Evolutionary conservation across 139 green algal species (phyloP).

Genomic region (Tetradesmus lagerheimii): DNA sequence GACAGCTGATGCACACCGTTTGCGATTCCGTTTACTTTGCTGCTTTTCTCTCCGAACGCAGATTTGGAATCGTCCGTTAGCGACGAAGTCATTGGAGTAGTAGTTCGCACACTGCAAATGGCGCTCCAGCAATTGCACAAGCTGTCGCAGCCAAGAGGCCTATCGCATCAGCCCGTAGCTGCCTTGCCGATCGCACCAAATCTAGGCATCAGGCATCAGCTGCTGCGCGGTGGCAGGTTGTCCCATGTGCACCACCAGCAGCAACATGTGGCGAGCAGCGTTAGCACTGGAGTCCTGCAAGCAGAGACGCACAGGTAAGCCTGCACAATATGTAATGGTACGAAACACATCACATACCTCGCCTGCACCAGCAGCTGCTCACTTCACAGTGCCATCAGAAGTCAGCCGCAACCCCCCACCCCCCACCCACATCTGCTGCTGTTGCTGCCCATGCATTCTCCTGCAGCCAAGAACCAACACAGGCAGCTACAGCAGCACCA

Average conservation of each 20-base stretch:
- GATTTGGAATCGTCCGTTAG: too few species aligned
- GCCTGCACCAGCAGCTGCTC: neutral
- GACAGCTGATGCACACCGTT: too few species aligned
- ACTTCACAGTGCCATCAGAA: neutral
- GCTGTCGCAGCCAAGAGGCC: neutral
- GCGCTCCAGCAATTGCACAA: neutral
- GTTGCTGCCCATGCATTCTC: neutral
- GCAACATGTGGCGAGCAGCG: neutral
- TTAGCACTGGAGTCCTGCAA: neutral
- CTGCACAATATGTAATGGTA: neutral
- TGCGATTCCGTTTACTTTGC: too few species aligned
- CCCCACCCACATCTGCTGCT: neutral
- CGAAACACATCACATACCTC: neutral
- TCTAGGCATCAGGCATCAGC: neutral
- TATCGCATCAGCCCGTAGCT: neutral
- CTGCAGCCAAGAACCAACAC: neutral
- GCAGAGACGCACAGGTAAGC: neutral
- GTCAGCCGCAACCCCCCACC: too few species aligned
- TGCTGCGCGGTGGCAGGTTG: neutral
- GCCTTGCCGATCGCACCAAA: too few species aligned
- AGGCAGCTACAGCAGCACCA: neutral
- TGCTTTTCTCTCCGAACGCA: too few species aligned
- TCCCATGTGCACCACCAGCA: neutral
- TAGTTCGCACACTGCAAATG: neutral
- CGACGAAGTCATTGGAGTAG: neutral